Evolutionary conservation across 177 flowering plant species (phyloP).

Genomic region (Vitis hybrid): DNA sequence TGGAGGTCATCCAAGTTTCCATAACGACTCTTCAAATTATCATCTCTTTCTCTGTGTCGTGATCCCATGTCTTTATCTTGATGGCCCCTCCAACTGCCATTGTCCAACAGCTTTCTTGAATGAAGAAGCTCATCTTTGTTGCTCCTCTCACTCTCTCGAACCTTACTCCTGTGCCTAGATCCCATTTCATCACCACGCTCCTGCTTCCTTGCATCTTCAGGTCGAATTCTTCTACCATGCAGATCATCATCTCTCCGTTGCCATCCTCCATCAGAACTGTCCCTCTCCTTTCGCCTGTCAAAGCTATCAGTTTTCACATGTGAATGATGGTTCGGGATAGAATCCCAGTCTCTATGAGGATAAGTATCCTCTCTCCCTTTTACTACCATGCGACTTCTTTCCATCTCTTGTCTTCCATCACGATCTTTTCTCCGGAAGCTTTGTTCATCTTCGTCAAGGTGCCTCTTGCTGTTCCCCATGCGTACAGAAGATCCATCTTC

Average conservation of each 20-base stretch:
- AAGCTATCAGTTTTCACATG: conserved; percentile 49
- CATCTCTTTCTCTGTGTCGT: conserved; percentile 71
- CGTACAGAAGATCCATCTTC: conserved; percentile 50
- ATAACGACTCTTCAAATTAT: conserved; percentile 42
- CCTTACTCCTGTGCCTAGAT: conserved; percentile 59
- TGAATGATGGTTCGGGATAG: conserved; percentile 31
- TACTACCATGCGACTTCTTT: conserved; percentile 35
- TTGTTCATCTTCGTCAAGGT: conserved; percentile 48
- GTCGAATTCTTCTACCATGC: conserved; percentile 53
- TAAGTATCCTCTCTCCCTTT: conserved; percentile 65
- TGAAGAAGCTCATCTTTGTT: conserved; percentile 62
- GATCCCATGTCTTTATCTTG: conserved; percentile 58
- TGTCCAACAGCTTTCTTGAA: conserved; percentile 62
- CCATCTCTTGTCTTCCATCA: conserved; percentile 54
- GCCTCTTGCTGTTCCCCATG: conserved; percentile 38
- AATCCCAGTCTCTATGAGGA: conserved; percentile 58
- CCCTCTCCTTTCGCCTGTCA: conserved; percentile 73
- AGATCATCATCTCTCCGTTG: conserved; percentile 68
- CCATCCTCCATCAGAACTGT: conserved; percentile 46
- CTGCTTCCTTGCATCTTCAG: conserved; percentile 65
- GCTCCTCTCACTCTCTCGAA: conserved; percentile 62
- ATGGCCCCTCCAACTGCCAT: conserved; percentile 62
- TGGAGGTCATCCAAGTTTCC: conserved; percentile 57
- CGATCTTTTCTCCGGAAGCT: conserved; percentile 44
- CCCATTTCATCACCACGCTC: conserved; percentile 66